These are phyloP conservation scores for Rutstroemia sp. DNA, from an alignment of 2,329 filamentous ascomycete species.

Conservation along the genomic window DNA sequence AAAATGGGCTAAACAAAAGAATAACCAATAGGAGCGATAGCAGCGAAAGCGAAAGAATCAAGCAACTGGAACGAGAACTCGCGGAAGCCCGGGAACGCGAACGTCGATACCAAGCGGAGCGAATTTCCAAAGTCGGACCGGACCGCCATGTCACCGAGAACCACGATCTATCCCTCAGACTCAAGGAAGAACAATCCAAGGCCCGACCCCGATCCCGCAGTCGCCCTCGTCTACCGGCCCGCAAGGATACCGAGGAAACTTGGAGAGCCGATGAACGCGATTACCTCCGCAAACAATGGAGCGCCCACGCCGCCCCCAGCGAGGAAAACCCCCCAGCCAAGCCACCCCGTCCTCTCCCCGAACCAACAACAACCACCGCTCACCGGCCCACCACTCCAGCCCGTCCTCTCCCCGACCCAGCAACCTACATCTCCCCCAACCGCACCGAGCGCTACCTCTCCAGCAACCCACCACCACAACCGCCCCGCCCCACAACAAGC, in stretches of 20 bases:
- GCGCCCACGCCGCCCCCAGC: slow-evolving; percentile 17
- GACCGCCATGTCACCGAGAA: slow-evolving; percentile 23
- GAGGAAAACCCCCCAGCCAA: slow-evolving; percentile 18
- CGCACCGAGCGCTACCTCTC: slow-evolving; percentile 43
- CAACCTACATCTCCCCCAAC: slow-evolving; percentile 28
- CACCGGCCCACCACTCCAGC: slow-evolving; percentile 28
- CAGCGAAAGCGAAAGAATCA: slow-evolving; percentile 60
- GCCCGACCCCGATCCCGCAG: slow-evolving; percentile 21
- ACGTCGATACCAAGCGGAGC: slow-evolving; percentile 53
- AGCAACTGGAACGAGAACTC: slow-evolving; percentile 70
- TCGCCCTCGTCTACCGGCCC: slow-evolving; percentile 22
- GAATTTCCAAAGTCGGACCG: slow-evolving; percentile 38
- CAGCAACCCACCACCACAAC: slow-evolving; percentile 38
- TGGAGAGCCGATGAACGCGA: slow-evolving; percentile 45
- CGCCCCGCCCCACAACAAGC: slow-evolving; percentile 29
- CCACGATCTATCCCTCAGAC: slow-evolving; percentile 24
- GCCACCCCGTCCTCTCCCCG: slow-evolving; percentile 27
- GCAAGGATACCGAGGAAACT: slow-evolving; percentile 35
- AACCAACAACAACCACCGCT: slow-evolving; percentile 23
- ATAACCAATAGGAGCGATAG: slow-evolving; percentile 19
- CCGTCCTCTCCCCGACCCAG: slow-evolving; percentile 33
- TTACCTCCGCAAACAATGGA: slow-evolving; percentile 40
- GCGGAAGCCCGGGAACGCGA: slow-evolving; percentile 62
- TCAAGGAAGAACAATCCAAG: slow-evolving; percentile 25
- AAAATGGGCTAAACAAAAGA: slow-evolving; percentile 43